Evolutionary conservation across 2,329 filamentous ascomycete species (phyloP).

Genomic region (Clonostachys sp.): DNA sequence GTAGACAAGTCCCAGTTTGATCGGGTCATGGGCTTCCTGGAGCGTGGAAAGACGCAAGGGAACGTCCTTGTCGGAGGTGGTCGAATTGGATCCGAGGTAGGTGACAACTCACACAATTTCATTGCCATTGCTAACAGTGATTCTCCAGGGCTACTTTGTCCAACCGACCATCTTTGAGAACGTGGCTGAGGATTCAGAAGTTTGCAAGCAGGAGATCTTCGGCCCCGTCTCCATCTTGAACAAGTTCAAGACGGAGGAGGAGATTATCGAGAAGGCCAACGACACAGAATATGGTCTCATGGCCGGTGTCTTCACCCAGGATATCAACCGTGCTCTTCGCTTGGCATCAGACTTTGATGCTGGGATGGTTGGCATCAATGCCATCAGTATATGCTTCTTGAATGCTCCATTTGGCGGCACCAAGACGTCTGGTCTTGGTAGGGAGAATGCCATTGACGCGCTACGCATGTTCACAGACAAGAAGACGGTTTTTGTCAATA

Average conservation of each 20-base stretch:
- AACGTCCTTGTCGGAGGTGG: slow-evolving; percentile 27
- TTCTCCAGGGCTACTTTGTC: slow-evolving; percentile 30
- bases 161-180: slow-evolving; percentile 40
- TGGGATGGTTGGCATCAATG: slow-evolving; percentile 69
- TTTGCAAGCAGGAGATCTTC: slow-evolving; percentile 52
- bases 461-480: slow-evolving; percentile 41
- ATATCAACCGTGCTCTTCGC: slow-evolving; percentile 58
- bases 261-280: slow-evolving; percentile 49
- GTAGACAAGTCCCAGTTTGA: slow-evolving; percentile 43
- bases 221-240: slow-evolving; percentile 51
- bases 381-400: slow-evolving; percentile 28
- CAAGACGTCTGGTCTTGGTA: slow-evolving; percentile 43
- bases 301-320: slow-evolving; percentile 52
- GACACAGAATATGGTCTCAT: slow-evolving; percentile 41
- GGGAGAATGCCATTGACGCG: slow-evolving; percentile 41
- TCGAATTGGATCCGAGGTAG: slow-evolving; percentile 28
- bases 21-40: slow-evolving; percentile 36
- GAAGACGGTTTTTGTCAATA: slow-evolving; percentile 44
- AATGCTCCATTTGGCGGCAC: slow-evolving; percentile 41
- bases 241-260: slow-evolving; percentile 51
- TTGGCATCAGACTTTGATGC: slow-evolving; percentile 53
- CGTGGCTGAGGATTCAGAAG: slow-evolving; percentile 32
- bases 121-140: neutral
- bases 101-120: slow-evolving; percentile 1
- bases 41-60: slow-evolving; percentile 29